These are phyloP conservation scores for Nemania sp. DNA, from an alignment of 2,329 filamentous ascomycete species.

Conservation along the genomic window DNA sequence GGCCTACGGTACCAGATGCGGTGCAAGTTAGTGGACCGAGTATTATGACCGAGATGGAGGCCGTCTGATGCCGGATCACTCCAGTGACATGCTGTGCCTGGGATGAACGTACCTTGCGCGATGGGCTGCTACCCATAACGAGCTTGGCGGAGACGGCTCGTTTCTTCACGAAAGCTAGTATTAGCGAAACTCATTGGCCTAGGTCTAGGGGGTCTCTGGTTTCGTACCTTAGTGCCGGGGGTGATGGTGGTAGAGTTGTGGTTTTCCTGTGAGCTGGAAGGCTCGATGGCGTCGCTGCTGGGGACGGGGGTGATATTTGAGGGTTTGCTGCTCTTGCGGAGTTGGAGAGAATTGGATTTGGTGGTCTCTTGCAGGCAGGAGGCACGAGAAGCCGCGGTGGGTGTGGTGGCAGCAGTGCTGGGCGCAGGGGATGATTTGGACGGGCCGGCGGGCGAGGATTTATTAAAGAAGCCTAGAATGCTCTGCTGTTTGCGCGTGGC, in stretches of 20 bases:
- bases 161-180: conserved; percentile 33
- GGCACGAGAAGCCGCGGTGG: conserved; percentile 36
- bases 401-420: conserved; percentile 23
- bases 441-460: conserved; percentile 44
- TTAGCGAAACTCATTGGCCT: conserved; percentile 49
- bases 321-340: conserved; percentile 43
- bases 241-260: conserved; percentile 46
- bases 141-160: conserved; percentile 48
- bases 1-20: conserved; percentile 40
- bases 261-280: conserved; percentile 70
- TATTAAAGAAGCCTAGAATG: conserved; percentile 80
- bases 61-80: neutral
- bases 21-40: neutral
- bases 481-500: conserved; percentile 68
- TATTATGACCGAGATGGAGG: neutral
- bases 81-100: neutral
- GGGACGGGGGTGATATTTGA: conserved; percentile 69
- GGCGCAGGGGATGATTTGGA: conserved; percentile 29
- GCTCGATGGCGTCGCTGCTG: conserved; percentile 75
- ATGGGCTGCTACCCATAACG: conserved; percentile 67
- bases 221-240: conserved; percentile 50
- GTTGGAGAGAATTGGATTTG: conserved; percentile 49
- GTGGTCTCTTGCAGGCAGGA: conserved; percentile 51
- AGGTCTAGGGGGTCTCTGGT: conserved; percentile 55
- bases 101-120: conserved; percentile 67